Base-by-base conservation (phyloP, 2,329 filamentous ascomycete genomes). In the Fusarium metavorans region DNA sequence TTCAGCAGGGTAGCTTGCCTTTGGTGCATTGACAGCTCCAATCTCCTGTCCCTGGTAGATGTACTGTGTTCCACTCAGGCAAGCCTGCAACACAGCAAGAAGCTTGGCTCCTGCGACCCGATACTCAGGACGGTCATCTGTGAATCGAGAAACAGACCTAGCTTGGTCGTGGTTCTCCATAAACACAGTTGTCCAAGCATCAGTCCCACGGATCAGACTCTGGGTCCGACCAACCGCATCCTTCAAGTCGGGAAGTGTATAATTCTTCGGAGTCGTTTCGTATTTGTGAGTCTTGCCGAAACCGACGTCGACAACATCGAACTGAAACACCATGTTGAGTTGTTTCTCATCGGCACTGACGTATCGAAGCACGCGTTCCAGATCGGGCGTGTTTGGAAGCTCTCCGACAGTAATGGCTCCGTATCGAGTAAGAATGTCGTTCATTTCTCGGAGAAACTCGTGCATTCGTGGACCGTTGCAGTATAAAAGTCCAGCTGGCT, bases 341-440 rank as follows among this genome's bases (percentile, higher is more conserved):
- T 93, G 88, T 68, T 87, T 87, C 65, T 89, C 88, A 32, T 86
- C 82, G 1, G 89, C 87, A 4, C 87, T 87, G 16, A 93, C 89
- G 72, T 92, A 93, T 20, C 85, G 79, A 9, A 93, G 81, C 2
- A 93, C 90, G 41, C 89, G 84, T 5, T 82, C 80, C 32, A 88
- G 85, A 65, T 92, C 87, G 0, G 89, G 90, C 0, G 91, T 92
- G 75, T 88, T 83, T 0, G 92, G 91, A 30, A 93, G 88, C 81
- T 94, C 92, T 58, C 92, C 92, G 0, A 94, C 92, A 0, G 91
- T 93, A 81, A 94, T 89, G n/a, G 90, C 88, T 66, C 90, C 88
- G 80, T 93, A 93, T 54, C 86, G 82, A 66, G 83, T 83, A 2
- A 93, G 83, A 3, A 94, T 85, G 1, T 85, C 84, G 62, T 91